A percentile compares a stretch with the other conserved stretches of the same genome.
These are phyloP conservation scores for Tolypocladium endophyticum DNA, from an alignment of 2,329 filamentous ascomycete species.

Conservation along the genomic window DNA sequence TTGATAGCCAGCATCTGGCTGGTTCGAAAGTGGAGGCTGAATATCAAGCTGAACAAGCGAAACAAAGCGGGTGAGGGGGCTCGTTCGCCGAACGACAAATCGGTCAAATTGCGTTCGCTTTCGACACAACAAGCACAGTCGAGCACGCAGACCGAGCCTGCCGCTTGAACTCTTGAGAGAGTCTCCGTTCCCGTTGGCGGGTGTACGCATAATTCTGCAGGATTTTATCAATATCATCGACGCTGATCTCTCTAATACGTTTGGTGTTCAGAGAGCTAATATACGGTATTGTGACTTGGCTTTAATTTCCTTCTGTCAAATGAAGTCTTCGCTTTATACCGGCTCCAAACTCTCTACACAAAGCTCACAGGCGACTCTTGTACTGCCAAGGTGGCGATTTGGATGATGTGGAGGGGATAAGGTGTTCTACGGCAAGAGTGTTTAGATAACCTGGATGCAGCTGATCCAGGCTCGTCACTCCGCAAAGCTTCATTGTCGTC, in stretches of 20 bases:
- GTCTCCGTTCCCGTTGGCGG: no score
- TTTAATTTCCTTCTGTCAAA: background rate
- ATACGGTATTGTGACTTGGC: background rate
- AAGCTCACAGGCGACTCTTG: background rate
- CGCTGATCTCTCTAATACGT: background rate
- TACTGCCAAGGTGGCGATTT: background rate
- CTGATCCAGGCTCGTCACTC: slow-evolving; percentile 49
- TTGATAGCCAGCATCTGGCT: slow-evolving; percentile 1
- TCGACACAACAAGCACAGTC: background rate
- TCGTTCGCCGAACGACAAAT: background rate
- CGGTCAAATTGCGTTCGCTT: background rate
- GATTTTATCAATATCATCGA: no score
- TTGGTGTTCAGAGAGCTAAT: background rate
- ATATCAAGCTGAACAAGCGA: background rate
- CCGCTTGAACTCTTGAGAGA: background rate
- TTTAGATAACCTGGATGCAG: slow-evolving; percentile 53
- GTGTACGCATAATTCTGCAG: background rate
- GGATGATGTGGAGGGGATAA: slow-evolving; percentile 21
- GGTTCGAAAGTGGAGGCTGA: slow-evolving; percentile 1
- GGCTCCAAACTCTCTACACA: background rate
- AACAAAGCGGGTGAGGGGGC: background rate
- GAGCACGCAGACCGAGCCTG: slow-evolving; percentile 1
- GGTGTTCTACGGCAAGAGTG: slow-evolving; percentile 35
- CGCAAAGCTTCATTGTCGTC: slow-evolving; percentile 56
- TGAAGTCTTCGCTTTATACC: background rate